Percentiles rank a stretch among this genome's conserved stretches.
phyloP scores from a whole-genome alignment of 768 basidiomycete species.

The Suillus occidentalis region DNA sequence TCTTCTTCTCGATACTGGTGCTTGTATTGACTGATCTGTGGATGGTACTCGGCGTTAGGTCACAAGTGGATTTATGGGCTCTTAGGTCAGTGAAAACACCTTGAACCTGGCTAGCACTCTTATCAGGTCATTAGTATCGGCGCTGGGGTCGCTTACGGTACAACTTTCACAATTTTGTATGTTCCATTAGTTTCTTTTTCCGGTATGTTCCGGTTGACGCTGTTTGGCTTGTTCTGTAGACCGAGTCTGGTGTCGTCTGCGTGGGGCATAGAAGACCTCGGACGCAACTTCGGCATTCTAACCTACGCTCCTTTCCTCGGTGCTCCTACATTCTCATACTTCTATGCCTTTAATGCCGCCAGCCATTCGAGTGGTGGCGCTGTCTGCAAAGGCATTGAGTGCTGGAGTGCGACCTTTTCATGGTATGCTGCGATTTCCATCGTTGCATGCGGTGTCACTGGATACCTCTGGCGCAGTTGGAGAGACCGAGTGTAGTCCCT shows the following conservation, averaged over 20 bases:
- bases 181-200: conserved; percentile 26
- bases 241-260: conserved; percentile 70
- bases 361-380: conserved; percentile 42
- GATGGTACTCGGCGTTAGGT: conserved; percentile 48
- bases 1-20: conserved; percentile 47
- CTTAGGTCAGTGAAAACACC: conserved; percentile 50
- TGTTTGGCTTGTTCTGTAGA: conserved; percentile 33
- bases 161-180: conserved; percentile 69
- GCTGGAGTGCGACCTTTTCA: conserved; percentile 70
- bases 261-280: conserved; percentile 71
- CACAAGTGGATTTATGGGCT: conserved; percentile 61
- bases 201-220: neutral
- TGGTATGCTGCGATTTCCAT: conserved; percentile 44
- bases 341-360: conserved; percentile 71
- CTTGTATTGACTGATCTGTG: conserved; percentile 55
- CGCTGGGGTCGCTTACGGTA: conserved; percentile 69
- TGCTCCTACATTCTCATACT: conserved; percentile 73
- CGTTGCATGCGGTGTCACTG: conserved; percentile 43
- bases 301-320: conserved; percentile 77
- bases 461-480: conserved; percentile 67
- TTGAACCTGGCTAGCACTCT: conserved; percentile 1
- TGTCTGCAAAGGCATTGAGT: conserved; percentile 57
- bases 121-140: conserved; percentile 46
- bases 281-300: conserved; percentile 74
- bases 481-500: conserved; percentile 45